A percentile compares a stretch with the other conserved stretches of the same genome.
phyloP scores from a whole-genome alignment of 176 grass and related monocot genomes.

The Triticum monococcum region DNA sequence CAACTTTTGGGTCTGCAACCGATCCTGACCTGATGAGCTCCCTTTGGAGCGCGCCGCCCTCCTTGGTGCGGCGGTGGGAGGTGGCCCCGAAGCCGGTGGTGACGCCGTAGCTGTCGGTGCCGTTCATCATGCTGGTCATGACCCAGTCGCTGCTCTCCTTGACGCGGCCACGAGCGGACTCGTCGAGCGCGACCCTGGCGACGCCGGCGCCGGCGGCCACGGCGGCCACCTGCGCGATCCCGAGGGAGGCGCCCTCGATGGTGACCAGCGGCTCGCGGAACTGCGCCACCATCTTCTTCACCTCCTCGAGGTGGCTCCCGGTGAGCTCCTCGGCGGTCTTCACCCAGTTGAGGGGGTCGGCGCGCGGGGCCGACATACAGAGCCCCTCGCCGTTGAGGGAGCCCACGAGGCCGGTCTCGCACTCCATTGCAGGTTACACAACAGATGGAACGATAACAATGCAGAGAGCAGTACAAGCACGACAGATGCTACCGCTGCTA shows the following conservation, averaged over 20 bases:
- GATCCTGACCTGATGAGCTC: conserved; percentile 81
- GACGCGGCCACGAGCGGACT: conserved; percentile 62
- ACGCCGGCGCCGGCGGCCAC: conserved; percentile 51
- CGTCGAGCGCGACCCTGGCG: conserved; percentile 75
- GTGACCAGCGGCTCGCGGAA: conserved; percentile 51
- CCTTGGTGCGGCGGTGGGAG: conserved; percentile 84
- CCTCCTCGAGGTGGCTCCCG: conserved; percentile 78
- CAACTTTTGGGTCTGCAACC: no score
- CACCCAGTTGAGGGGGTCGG: conserved; percentile 76
- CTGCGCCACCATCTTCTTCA: conserved; percentile 82
- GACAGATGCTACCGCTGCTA: no score
- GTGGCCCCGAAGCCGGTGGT: conserved; percentile 96
- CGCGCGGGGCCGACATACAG: conserved; percentile 24
- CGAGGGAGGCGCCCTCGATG: conserved; percentile 75
- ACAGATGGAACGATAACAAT: background rate
- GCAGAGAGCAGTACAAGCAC: background rate
- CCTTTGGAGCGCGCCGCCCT: conserved; percentile 72
- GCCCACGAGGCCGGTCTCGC: conserved; percentile 19
- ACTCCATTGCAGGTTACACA: conserved; percentile 10
- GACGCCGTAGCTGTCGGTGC: conserved; percentile 95
- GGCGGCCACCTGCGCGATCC: conserved; percentile 80
- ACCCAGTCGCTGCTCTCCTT: conserved; percentile 91
- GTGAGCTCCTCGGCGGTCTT: conserved; percentile 55
- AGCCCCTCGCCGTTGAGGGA: conserved; percentile 51
- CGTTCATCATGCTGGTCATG: conserved; percentile 74